Conservation (phyloP, 2,329 filamentous ascomycete species). For the Phaeoacremonium minimum region DNA sequence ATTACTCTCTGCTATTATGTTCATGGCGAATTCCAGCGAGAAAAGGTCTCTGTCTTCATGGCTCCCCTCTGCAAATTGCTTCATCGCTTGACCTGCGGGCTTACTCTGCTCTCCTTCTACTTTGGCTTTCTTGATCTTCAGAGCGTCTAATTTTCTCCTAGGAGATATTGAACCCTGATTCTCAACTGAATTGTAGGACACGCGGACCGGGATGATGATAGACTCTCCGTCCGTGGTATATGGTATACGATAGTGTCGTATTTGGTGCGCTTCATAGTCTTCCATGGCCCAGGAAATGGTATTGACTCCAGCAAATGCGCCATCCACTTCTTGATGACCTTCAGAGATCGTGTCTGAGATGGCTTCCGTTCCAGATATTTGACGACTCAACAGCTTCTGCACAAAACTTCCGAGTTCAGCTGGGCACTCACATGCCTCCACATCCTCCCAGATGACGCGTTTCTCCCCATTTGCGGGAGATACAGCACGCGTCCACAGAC, state of each 20-base stretch:
- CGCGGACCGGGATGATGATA: conserved; percentile 14
- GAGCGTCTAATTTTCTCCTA: conserved; percentile 1
- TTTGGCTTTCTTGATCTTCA: conserved; percentile 24
- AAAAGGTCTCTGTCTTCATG: conserved; percentile 6
- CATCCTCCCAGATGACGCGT: conserved; percentile 34
- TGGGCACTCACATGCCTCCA: conserved; percentile 15
- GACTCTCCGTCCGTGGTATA: conserved; percentile 6
- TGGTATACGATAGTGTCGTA: conserved; percentile 4
- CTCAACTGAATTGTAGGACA: too few species aligned
- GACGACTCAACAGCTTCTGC: conserved; percentile 4
- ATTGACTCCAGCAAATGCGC: conserved; percentile 10
- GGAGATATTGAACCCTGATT: too few species aligned
- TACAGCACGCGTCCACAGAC: conserved; percentile 14
- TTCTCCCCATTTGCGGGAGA: conserved; percentile 15
- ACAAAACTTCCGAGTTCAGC: conserved; percentile 2
- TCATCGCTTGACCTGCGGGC: conserved; percentile 19
- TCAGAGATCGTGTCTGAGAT: too few species aligned
- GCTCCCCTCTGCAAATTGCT: conserved; percentile 9
- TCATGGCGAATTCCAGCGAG: conserved; percentile 10
- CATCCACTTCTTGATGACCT: conserved; percentile 2
- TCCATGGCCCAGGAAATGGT: too few species aligned
- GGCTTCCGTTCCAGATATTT: too few species aligned
- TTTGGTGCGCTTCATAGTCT: neutral
- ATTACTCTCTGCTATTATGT: conserved; percentile 6
- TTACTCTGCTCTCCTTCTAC: conserved; percentile 26